Evolutionary conservation across 78 protist genomes (phyloP).

Genomic region (Speleostelium caveatum): DNA sequence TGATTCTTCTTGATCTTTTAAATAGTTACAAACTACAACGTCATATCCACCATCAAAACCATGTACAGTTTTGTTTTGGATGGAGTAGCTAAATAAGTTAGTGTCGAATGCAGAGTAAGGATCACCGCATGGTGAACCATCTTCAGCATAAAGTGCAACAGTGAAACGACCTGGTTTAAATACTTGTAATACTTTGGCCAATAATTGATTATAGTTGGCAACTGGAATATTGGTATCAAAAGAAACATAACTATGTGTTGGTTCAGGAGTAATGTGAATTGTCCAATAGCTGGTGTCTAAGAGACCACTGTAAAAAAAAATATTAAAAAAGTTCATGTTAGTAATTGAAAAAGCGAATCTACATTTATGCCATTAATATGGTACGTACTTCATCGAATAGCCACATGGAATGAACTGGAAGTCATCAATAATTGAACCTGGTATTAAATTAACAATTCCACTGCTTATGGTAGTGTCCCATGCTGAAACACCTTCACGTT

Average conservation of each 20-base stretch:
- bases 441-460: constrained; percentile 61
- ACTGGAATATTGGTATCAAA: constrained; percentile 80
- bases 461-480: constrained; percentile 67
- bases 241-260: constrained; percentile 71
- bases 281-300: constrained; percentile 58
- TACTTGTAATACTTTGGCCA: constrained; percentile 48
- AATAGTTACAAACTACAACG: constrained; percentile 63
- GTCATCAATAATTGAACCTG: constrained; percentile 82
- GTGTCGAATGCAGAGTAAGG: constrained; percentile 41
- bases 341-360: too few species aligned
- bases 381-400: constrained; percentile 97
- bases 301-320: too few species aligned
- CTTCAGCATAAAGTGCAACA: constrained; percentile 61
- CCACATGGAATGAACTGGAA: constrained; percentile 96
- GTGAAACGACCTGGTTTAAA: constrained; percentile 83
- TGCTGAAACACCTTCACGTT: constrained; percentile 60
- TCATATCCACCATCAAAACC: constrained; percentile 78
- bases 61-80: constrained; percentile 71
- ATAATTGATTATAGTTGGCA: constrained; percentile 40
- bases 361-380: too few species aligned
- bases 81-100: constrained; percentile 3
- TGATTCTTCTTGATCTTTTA: not conserved
- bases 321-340: too few species aligned
- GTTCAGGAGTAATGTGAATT: constrained; percentile 86
- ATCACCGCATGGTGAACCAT: constrained; percentile 66